Conservation (phyloP, 768 basidiomycete genomes). For the Agaricus blazei region DNA sequence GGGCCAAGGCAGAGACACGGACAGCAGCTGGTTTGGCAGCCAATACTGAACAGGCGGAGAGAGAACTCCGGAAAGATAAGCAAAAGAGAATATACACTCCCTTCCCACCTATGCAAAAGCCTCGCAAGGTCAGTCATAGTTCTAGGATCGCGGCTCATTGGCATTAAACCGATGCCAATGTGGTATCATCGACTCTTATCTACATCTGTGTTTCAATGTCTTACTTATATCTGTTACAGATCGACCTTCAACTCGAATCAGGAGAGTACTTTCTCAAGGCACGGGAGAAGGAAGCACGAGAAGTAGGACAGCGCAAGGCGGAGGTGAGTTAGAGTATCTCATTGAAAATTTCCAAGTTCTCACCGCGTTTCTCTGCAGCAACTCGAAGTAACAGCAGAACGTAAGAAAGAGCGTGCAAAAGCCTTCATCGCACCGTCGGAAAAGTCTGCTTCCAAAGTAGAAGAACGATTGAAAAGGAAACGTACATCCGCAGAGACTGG, state of each 20-base stretch:
- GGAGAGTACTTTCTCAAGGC: conserved; percentile 98
- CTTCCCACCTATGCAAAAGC: conserved; percentile 92
- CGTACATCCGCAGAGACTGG: conserved; percentile 28
- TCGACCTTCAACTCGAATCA: conserved; percentile 91
- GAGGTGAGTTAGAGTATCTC: conserved; percentile 46
- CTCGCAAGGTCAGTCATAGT: conserved; percentile 65
- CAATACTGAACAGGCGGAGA: conserved; percentile 21
- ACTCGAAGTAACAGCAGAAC: conserved; percentile 65
- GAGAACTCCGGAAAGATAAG: conserved; percentile 35
- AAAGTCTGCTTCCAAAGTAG: conserved; percentile 62
- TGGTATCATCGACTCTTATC: too few species aligned
- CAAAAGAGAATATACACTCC: conserved; percentile 95
- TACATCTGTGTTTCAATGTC: too few species aligned
- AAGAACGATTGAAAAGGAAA: conserved; percentile 63
- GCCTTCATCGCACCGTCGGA: conserved; percentile 89
- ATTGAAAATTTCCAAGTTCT: background rate
- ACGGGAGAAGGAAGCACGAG: conserved; percentile 76
- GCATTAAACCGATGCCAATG: too few species aligned
- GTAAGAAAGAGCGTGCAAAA: conserved; percentile 77
- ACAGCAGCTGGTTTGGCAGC: conserved; percentile 58
- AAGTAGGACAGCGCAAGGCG: conserved; percentile 66
- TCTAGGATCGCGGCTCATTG: background rate
- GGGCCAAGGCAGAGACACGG: conserved; percentile 57
- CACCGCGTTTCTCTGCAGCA: conserved; percentile 46
- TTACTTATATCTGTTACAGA: conserved; percentile 30